phyloP scores from a whole-genome alignment of 2,329 filamentous ascomycete genomes.

The Penicillium sp. region DNA sequence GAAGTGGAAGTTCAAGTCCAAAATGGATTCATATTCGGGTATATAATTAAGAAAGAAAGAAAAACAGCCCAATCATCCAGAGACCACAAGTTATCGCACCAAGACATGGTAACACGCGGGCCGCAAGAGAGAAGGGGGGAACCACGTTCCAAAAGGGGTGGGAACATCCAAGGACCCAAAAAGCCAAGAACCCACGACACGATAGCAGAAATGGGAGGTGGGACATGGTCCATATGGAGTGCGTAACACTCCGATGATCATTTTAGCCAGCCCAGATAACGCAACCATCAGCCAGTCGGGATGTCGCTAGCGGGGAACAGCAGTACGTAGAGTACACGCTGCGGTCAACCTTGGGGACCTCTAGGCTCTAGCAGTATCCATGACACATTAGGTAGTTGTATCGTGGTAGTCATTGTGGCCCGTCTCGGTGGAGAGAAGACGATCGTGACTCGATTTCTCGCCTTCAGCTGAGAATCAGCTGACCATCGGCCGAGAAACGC shows the following conservation, averaged over 20 bases:
- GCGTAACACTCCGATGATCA: conserved; percentile 27
- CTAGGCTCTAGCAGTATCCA: background rate
- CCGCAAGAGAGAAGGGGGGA: background rate
- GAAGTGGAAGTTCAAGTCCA: conserved; percentile 2
- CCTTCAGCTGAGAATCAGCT: conserved; percentile 3
- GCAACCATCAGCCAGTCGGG: conserved; percentile 33
- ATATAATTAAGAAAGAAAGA: conserved; percentile 32
- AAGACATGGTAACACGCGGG: background rate
- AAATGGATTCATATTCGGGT: conserved; percentile 27
- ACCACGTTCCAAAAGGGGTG: conserved; percentile 17
- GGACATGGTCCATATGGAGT: conserved; percentile 14
- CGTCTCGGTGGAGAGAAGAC: conserved; percentile 3
- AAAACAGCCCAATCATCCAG: conserved; percentile 6
- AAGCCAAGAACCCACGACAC: conserved; percentile 24
- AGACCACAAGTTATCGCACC: conserved; percentile 16
- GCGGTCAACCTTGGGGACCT: conserved; percentile 7
- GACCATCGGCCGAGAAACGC: conserved; percentile 28
- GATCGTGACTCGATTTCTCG: conserved; percentile 6
- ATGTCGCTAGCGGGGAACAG: conserved; percentile 21
- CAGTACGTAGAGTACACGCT: background rate
- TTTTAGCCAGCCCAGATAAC: conserved; percentile 31
- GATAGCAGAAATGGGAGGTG: conserved; percentile 8
- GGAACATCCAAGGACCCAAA: conserved; percentile 1
- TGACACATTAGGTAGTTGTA: background rate
- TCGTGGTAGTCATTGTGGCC: background rate